Evolutionary conservation across 805 yeast species (phyloP), one percentile per base, ranked within the genome.

Genomic region (Lachancea waltii): DNA sequence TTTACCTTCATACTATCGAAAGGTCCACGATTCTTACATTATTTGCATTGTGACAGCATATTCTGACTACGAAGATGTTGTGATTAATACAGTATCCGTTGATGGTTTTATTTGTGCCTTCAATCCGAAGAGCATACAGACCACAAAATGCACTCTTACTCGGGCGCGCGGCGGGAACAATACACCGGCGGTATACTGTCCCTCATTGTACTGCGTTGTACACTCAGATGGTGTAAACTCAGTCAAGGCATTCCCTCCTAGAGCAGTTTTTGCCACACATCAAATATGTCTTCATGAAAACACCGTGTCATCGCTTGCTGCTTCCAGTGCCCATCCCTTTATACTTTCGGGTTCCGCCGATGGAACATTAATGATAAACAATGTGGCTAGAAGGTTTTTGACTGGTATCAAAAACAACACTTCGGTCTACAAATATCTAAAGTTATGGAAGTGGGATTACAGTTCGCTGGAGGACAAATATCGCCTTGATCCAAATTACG

Each of bases 261-360:
- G 70, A 8, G 65, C 67, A 3, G 47, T 50, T 11, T 66, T 48
- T 53, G 64, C 47, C 15, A 51, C 36, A 14, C 61, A 47, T 7
- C 54, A 62, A 10, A 40, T 73, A 1, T 59, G 67, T 1, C 49
- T 63, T 24, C 73, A 67, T 35, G 65, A 62, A 7, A 65, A 71
- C 1, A 61, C 71, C 0, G 57, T 68, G 2, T 61, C 65, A 13
- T 48, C 71, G 0, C 38, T 69, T 1, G 69, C 68, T 0, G 46
- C 67, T 0, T 70, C 77, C 0, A 44, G 49, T 9, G 29, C 60
- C 7, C 81, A 75, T 43, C 79, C 80, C 8, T 49, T 72, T 40
- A 36, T 68, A 1, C 46, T 73, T 8, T 49, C 68, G 6, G 79
- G 79, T 3, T 68, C 73, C 3, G 51, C 75, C 2, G 78, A 75